Evolutionary conservation across 1,284 basidiomycete genomes (phyloP), one percentile per base, ranked within the genome.

Genomic region (Mycosarcoma mackinlayi): DNA sequence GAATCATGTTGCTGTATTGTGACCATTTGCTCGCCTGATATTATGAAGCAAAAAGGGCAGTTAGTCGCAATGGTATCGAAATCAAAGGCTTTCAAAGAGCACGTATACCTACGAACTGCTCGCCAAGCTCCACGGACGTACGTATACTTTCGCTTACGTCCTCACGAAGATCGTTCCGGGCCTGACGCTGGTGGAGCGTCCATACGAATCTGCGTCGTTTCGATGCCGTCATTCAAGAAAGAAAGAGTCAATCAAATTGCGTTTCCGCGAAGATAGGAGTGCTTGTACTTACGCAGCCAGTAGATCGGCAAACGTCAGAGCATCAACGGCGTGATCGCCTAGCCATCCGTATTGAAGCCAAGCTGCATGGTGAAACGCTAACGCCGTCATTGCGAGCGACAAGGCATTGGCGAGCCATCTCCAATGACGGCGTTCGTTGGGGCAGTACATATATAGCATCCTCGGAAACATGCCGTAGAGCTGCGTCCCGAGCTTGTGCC

Each of bases 401-500:
- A 33, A 10, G 0, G 67, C 61, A 25, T 55, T 60, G 24, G 6
- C 24, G 18, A 61, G 13, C 67, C 67, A 70, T n/a, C 57, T 25
- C 37, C 41, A 42, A 14, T 42, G 38, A 16, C 53, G 24, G 14
- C 57, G 35, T 11, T 66, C 49, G 28, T 51, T 45, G 1, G 48
- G 37, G 16, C 57, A 54, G 38, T 56, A 38, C 24, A 45, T 38
- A 34, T 38, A 48, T 3, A 66, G 52, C 47, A 66, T 40, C 11
- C 63, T 39, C 14, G 63, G 56, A 25, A 66, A 66, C 52, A 66
- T 44, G 24, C 63, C 63, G 35, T 66, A 66, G 0, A 66, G 47
- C 57, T 66, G 56, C 11, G 52, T 34, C 0, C 48, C 63, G 9
- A 66, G 31, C 45, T 66, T 66, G 10, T 52, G 44, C 19, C 56